phyloP scores from a whole-genome alignment of 2,329 filamentous ascomycete species.

The Septoria petroselini region DNA sequence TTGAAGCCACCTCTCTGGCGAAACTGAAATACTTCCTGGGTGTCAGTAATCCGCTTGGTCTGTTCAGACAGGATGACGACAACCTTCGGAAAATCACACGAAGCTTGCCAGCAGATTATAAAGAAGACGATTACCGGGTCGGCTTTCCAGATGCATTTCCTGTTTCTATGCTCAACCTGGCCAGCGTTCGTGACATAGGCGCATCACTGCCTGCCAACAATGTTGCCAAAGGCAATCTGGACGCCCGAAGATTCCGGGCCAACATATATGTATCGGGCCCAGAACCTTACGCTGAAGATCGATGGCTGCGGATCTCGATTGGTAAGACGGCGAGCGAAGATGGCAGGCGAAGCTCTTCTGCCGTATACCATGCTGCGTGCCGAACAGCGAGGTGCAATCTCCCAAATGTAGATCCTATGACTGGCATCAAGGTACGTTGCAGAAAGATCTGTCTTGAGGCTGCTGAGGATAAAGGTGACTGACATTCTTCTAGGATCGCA shows the following conservation, averaged over 20 bases:
- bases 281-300: constrained; percentile 65
- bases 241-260: constrained; percentile 64
- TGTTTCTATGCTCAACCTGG: constrained; percentile 64
- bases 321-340: constrained; percentile 12
- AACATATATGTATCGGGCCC: constrained; percentile 69
- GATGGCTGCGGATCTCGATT: constrained; percentile 62
- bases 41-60: constrained; percentile 60
- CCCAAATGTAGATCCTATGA: constrained; percentile 65
- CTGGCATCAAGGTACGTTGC: constrained; percentile 43
- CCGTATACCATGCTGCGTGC: constrained; percentile 55
- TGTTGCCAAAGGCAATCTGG: constrained; percentile 50
- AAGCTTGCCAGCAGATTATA: constrained; percentile 57
- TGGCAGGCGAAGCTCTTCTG: neutral
- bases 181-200: constrained; percentile 61
- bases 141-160: constrained; percentile 72
- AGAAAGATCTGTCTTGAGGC: neutral
- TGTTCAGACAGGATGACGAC: constrained; percentile 63
- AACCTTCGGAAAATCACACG: constrained; percentile 58
- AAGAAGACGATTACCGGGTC: constrained; percentile 57
- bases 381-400: constrained; percentile 68
- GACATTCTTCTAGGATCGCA: constrained; percentile 26
- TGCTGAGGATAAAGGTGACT: neutral
- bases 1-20: constrained; percentile 54
- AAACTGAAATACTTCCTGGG: constrained; percentile 66
- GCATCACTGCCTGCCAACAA: constrained; percentile 53